A percentile compares a stretch with the other conserved stretches of the same genome.
phyloP scores from a whole-genome alignment of 148 eudicot species.

The Rheum nobile region DNA sequence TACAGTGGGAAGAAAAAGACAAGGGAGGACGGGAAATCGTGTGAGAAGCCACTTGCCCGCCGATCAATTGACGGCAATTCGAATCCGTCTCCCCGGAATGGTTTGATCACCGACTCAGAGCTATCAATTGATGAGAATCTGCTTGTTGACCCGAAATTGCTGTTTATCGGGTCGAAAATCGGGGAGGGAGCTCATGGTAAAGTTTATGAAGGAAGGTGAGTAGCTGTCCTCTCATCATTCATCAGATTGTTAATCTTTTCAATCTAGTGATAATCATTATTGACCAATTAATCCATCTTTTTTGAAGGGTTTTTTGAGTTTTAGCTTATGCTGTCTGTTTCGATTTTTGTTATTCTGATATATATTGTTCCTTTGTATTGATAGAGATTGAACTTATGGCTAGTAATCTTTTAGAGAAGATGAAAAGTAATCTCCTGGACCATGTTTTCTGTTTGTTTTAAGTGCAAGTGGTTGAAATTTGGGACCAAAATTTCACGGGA shows the following conservation, averaged over 20 bases:
- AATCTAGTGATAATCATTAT: too few relatives aligned
- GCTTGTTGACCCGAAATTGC: constrained; percentile 65
- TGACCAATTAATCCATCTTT: not conserved
- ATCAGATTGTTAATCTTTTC: too few relatives aligned
- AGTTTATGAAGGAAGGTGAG: constrained; percentile 75
- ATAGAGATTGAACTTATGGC: not conserved
- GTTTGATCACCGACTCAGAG: constrained; percentile 25
- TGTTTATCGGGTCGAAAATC: constrained; percentile 67
- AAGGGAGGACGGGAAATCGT: constrained; percentile 15
- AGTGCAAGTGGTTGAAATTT: not conserved
- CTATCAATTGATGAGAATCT: constrained; percentile 54
- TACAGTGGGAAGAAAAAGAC: constrained; percentile 25
- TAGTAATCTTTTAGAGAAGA: not conserved
- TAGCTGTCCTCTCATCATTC: not conserved
- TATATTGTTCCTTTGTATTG: not conserved
- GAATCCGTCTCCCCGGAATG: constrained; percentile 30
- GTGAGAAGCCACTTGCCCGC: constrained; percentile 17
- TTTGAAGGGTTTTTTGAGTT: not conserved
- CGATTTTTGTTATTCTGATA: not conserved
- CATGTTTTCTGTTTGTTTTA: not conserved
- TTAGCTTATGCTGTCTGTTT: too few relatives aligned
- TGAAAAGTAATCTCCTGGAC: not conserved
- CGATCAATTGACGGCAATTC: constrained; percentile 5
- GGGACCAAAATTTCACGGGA: not conserved
- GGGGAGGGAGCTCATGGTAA: constrained; percentile 90